Percentiles rank a stretch among this genome's conserved stretches.
Evolutionary conservation across 306 rosid species (phyloP).

Genomic region (Sechiopsis laciniata): DNA sequence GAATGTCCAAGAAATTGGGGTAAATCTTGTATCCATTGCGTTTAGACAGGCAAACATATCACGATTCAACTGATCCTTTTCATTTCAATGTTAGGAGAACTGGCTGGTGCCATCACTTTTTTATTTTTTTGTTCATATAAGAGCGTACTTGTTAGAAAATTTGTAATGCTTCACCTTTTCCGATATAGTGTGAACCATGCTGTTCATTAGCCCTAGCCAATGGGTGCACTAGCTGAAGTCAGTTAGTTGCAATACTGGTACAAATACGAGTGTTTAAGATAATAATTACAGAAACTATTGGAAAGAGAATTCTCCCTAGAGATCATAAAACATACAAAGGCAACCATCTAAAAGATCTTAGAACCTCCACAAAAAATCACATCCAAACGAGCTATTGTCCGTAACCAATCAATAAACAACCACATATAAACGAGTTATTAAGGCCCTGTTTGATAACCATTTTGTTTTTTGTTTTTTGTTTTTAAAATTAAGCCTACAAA

Average conservation of each 20-base stretch:
- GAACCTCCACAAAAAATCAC: neutral
- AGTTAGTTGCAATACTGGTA: neutral
- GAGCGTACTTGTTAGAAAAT: neutral
- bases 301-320: neutral
- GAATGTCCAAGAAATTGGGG: neutral
- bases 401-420: no score
- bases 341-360: neutral
- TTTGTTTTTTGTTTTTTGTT: no score
- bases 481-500: no score
- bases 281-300: neutral
- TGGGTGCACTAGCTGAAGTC: neutral
- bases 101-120: neutral
- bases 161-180: neutral
- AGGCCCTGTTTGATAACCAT: no score
- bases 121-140: neutral
- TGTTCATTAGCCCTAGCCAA: neutral
- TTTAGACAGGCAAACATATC: neutral
- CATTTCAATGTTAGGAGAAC: neutral
- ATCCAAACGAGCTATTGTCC: no score
- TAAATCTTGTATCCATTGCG: neutral
- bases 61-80: neutral
- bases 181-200: neutral
- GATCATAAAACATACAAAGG: neutral
- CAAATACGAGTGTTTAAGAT: neutral
- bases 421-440: no score